phyloP scores from a whole-genome alignment of 441 rosid genomes.

The Croton setiger region DNA sequence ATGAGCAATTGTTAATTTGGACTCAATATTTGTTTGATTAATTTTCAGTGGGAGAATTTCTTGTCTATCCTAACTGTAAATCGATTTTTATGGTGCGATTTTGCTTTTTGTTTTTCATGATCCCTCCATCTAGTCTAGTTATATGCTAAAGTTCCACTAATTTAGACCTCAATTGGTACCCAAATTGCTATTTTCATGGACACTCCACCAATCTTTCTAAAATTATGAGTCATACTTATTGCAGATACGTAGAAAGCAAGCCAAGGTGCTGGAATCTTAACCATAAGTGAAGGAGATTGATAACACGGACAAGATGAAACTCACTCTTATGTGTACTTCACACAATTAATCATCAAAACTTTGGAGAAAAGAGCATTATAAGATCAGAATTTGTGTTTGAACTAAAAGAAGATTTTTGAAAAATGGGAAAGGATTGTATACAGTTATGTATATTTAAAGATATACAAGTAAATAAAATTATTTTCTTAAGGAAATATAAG shows the following conservation, averaged over 20 bases:
- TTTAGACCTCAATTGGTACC: no score
- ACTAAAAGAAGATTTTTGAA: slow-evolving; percentile 43
- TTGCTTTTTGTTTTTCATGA: no score
- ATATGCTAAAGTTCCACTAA: no score
- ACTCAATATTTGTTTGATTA: background rate
- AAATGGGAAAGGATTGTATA: background rate
- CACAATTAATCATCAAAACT: slow-evolving; percentile 53
- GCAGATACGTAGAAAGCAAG: slow-evolving; percentile 46
- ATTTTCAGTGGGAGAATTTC: slow-evolving; percentile 72
- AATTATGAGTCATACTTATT: no score
- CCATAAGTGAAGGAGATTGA: slow-evolving; percentile 42
- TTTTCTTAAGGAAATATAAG: no score
- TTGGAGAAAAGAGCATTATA: slow-evolving; percentile 35
- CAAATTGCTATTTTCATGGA: no score
- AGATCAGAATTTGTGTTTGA: slow-evolving; percentile 42
- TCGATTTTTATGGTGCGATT: no score
- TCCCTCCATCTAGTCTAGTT: no score
- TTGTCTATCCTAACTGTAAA: no score
- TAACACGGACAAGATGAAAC: slow-evolving; percentile 39
- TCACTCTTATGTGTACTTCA: slow-evolving; percentile 32
- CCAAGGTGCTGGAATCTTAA: slow-evolving; percentile 42
- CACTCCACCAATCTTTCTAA: no score
- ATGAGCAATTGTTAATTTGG: background rate
- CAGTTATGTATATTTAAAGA: no score
- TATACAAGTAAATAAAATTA: no score